These are phyloP conservation scores for Umbilicus rupestris DNA, from an alignment of 164 flowering plant genomes.

Conservation along the genomic window DNA sequence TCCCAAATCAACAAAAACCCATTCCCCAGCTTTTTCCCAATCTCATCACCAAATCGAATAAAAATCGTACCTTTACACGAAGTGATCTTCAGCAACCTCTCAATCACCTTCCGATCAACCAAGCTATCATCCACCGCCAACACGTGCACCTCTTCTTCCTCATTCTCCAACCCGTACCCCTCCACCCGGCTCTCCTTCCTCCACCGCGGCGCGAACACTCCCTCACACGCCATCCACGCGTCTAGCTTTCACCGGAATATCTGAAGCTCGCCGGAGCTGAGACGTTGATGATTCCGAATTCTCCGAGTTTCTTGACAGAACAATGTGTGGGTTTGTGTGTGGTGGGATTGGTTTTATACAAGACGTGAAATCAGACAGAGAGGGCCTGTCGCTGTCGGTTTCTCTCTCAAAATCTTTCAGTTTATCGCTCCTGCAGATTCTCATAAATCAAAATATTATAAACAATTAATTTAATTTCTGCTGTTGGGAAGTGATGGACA, in stretches of 20 bases:
- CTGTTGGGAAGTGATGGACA: neutral
- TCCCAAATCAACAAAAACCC: neutral
- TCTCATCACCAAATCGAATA: neutral
- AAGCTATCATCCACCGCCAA: slow-evolving; percentile 95
- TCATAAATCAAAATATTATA: neutral
- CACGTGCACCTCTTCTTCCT: slow-evolving; percentile 58
- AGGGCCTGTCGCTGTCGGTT: slow-evolving; percentile 1
- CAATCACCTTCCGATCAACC: slow-evolving; percentile 83
- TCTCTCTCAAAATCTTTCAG: slow-evolving; percentile 9
- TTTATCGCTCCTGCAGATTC: slow-evolving; percentile 4
- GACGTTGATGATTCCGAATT: neutral
- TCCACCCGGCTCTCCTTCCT: too few relatives aligned
- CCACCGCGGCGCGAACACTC: neutral
- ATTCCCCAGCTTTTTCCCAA: too few relatives aligned
- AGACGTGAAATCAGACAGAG: neutral
- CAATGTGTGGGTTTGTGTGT: neutral
- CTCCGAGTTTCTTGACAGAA: neutral
- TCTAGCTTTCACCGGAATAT: neutral
- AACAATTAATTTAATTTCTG: neutral
- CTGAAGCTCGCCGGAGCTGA: slow-evolving; percentile 1
- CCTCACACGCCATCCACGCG: neutral
- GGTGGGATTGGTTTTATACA: neutral
- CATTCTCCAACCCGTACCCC: too few relatives aligned
- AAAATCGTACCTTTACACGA: slow-evolving; percentile 58
- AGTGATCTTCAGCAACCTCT: slow-evolving; percentile 63